phyloP scores from a whole-genome alignment of 225 moss, liverwort and hornwort species.

The Polytrichum formosum region DNA sequence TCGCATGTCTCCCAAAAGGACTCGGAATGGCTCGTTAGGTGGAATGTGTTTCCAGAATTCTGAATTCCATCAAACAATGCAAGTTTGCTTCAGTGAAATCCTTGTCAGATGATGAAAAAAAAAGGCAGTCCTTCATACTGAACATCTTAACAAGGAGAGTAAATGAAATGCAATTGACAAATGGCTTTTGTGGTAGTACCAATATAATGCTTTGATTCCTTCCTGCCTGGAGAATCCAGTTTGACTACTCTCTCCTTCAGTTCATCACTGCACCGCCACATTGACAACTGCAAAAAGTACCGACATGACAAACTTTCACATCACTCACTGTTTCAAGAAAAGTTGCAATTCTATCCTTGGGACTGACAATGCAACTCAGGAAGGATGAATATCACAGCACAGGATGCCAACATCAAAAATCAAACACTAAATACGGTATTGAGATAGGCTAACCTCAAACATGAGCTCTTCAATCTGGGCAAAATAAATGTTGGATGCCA shows the following conservation, averaged over 20 bases:
- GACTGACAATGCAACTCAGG: no score
- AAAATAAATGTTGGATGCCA: slow-evolving; percentile 63
- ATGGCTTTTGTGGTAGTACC: slow-evolving; percentile 10
- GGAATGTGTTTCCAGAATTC: slow-evolving; percentile 99
- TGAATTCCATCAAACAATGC: slow-evolving; percentile 15
- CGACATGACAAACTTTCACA: slow-evolving; percentile 1
- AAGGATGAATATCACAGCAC: not conserved
- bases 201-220: slow-evolving; percentile 71
- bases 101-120: no score
- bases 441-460: slow-evolving; percentile 41
- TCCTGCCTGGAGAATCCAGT: slow-evolving; percentile 42
- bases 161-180: slow-evolving; percentile 3
- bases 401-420: not conserved
- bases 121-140: not conserved
- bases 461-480: slow-evolving; percentile 62
- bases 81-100: no score
- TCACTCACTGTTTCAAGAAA: not conserved
- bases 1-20: slow-evolving; percentile 84
- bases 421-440: no score
- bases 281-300: slow-evolving; percentile 46
- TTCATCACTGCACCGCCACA: slow-evolving; percentile 78
- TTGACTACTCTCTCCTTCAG: slow-evolving; percentile 42
- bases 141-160: slow-evolving; percentile 6
- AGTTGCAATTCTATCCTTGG: not conserved
- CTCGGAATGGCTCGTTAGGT: slow-evolving; percentile 86